Evolutionary conservation across 371 early-diverging fungal species (phyloP).

Genomic region (Blakeslea trispora): DNA sequence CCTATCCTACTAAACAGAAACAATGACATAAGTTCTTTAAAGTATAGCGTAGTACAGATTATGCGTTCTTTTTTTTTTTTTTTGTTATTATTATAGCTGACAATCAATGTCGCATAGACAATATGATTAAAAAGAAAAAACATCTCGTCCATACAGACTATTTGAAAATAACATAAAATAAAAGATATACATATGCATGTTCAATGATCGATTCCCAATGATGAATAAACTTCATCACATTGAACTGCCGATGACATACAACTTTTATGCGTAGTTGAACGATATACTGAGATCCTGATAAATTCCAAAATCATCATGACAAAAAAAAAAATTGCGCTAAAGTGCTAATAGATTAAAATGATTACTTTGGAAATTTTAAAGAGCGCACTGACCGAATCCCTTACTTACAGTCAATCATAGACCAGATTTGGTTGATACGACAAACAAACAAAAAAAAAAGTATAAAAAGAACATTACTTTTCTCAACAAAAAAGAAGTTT

Average conservation of each 20-base stretch:
- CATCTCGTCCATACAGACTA: not conserved
- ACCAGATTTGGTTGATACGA: slow-evolving; percentile 18
- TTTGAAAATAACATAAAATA: not conserved
- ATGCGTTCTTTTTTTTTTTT: slow-evolving; percentile 6
- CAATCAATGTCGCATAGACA: not conserved
- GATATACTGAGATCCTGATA: no score
- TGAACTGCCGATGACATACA: no score
- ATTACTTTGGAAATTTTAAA: slow-evolving; percentile 14
- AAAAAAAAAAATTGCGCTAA: not conserved
- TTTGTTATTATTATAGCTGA: no score
- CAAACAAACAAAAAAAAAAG: slow-evolving; percentile 14
- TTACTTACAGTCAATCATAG: slow-evolving; percentile 10
- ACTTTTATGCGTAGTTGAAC: no score
- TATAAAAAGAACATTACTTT: slow-evolving; percentile 8
- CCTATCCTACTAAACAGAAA: not conserved
- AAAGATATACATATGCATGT: not conserved
- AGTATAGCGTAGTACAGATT: slow-evolving; percentile 7
- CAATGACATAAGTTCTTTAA: not conserved
- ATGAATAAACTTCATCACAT: no score
- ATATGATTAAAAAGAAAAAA: not conserved
- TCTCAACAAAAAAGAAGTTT: slow-evolving; percentile 1
- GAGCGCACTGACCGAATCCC: slow-evolving; percentile 2
- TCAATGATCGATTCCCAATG: no score
- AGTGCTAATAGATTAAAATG: not conserved
- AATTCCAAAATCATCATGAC: not conserved